These are phyloP conservation scores for Amaranthus hypochondriacus DNA, from an alignment of 148 eudicot genomes.

Conservation along the genomic window DNA sequence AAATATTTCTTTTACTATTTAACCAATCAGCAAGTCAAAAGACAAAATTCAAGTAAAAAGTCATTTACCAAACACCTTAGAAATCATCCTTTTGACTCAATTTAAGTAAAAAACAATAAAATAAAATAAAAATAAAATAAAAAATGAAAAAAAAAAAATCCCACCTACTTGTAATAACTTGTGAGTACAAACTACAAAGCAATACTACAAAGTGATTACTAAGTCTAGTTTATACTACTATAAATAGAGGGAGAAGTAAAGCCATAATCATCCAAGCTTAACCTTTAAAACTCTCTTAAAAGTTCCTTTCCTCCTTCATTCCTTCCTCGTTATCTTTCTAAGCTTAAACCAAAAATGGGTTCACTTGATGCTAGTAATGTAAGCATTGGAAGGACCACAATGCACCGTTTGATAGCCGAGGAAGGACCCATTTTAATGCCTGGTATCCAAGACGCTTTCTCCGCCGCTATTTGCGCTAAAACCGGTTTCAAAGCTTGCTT, in stretches of 20 bases:
- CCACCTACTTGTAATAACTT: background rate
- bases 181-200: background rate
- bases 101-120: too few species aligned
- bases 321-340: too few species aligned
- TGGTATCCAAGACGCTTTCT: conserved; percentile 31
- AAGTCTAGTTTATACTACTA: background rate
- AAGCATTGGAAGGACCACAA: conserved; percentile 14
- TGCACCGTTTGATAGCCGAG: conserved; percentile 30
- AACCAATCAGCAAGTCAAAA: too few species aligned
- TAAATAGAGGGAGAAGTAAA: background rate
- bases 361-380: background rate
- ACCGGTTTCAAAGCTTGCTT: conserved; percentile 29
- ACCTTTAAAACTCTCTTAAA: too few species aligned
- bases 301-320: too few species aligned
- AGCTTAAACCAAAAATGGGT: background rate
- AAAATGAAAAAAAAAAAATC: background rate
- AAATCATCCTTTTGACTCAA: too few species aligned
- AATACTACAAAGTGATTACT: background rate
- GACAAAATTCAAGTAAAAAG: too few species aligned
- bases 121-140: too few species aligned
- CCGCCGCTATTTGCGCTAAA: conserved; percentile 20
- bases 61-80: too few species aligned
- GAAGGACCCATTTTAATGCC: conserved; percentile 24
- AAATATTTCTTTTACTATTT: too few species aligned
- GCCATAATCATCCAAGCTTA: too few species aligned